These are phyloP conservation scores for Aspergillus pseudonomiae DNA, from an alignment of 2,329 filamentous ascomycete species.

Conservation along the genomic window DNA sequence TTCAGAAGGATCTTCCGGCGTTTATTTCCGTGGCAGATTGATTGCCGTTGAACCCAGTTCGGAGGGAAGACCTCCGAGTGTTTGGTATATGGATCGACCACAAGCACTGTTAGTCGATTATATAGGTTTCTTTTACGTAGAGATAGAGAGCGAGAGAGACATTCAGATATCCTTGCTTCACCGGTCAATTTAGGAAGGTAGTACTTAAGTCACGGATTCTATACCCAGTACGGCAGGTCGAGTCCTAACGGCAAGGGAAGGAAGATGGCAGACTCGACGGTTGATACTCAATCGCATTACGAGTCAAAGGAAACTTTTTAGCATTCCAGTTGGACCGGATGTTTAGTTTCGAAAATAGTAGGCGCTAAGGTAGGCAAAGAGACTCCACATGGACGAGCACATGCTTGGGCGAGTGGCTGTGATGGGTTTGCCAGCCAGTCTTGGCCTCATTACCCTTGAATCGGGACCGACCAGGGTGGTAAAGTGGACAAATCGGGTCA, in stretches of 20 bases:
- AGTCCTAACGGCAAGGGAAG: too few species aligned
- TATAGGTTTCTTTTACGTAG: neutral
- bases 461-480: neutral
- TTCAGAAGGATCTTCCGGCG: neutral
- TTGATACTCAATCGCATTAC: neutral
- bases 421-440: neutral
- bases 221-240: neutral
- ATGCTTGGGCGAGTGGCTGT: slow-evolving; percentile 11
- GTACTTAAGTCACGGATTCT: neutral
- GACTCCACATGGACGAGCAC: neutral
- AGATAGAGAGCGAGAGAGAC: neutral
- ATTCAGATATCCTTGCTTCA: neutral
- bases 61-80: neutral
- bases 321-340: neutral
- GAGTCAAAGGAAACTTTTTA: neutral
- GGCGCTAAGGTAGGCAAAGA: neutral
- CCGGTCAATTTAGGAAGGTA: neutral
- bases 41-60: neutral
- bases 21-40: neutral
- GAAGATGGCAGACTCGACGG: too few species aligned
- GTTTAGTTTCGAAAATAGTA: neutral
- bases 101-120: neutral
- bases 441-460: neutral
- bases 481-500: neutral
- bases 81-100: neutral